Conservation (phyloP, 2,329 filamentous ascomycete species). For the Fusarium succisae region DNA sequence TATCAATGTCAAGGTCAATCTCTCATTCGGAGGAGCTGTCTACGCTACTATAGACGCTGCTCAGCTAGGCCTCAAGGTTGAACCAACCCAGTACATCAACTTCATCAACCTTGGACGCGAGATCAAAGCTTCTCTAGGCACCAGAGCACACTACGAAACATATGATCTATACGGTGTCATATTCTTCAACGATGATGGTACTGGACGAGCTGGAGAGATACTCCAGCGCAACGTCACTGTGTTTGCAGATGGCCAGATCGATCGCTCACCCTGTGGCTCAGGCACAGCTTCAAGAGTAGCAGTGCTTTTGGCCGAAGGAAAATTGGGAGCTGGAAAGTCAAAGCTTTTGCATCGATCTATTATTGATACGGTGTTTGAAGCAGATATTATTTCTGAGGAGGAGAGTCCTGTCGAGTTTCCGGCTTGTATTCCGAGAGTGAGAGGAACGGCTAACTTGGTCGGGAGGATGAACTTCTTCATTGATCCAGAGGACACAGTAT, state of each 20-base stretch:
- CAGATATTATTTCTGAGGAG: slow-evolving; percentile 20
- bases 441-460: slow-evolving; percentile 14
- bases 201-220: not conserved
- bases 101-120: slow-evolving; percentile 32
- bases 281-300: slow-evolving; percentile 37
- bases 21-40: slow-evolving; percentile 23
- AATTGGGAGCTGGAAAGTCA: not conserved
- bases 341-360: slow-evolving; percentile 25
- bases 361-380: slow-evolving; percentile 16
- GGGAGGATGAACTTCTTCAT: slow-evolving; percentile 34
- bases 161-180: slow-evolving; percentile 30
- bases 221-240: slow-evolving; percentile 37
- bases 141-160: not conserved
- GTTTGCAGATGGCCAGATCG: slow-evolving; percentile 42
- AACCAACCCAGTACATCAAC: not conserved
- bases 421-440: slow-evolving; percentile 29
- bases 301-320: slow-evolving; percentile 4
- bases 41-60: slow-evolving; percentile 20
- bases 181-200: slow-evolving; percentile 15
- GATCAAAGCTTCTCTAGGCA: slow-evolving; percentile 22
- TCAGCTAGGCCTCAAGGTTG: slow-evolving; percentile 16
- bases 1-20: not conserved
- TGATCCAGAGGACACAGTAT: slow-evolving; percentile 14
- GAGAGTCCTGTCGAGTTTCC: slow-evolving; percentile 21
- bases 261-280: slow-evolving; percentile 41